phyloP scores from a whole-genome alignment of 441 rosid species.

The Erodium chrysanthum region DNA sequence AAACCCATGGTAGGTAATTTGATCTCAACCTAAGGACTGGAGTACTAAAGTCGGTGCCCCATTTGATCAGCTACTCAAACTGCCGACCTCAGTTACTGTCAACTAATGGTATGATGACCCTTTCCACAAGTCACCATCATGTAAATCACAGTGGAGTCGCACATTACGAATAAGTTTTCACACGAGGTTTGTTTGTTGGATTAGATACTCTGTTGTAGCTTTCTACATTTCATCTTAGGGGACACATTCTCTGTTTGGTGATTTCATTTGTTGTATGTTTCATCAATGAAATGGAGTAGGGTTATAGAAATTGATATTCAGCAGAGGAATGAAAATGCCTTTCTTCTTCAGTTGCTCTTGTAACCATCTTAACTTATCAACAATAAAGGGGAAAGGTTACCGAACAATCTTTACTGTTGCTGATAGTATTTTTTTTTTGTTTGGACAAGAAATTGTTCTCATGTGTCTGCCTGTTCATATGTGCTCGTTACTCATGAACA shows the following conservation, averaged over 20 bases:
- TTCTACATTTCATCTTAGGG: not conserved
- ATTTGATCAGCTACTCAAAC: not conserved
- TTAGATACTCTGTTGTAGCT: not conserved
- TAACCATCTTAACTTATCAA: not conserved
- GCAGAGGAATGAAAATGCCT: not conserved
- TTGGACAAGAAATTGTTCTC: not conserved
- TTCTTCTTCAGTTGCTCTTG: not conserved
- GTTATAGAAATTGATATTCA: not conserved
- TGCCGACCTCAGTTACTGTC: not conserved
- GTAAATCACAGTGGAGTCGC: not conserved
- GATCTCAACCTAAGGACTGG: no score
- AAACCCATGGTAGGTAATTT: no score
- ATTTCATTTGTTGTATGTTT: not conserved
- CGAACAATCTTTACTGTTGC: not conserved
- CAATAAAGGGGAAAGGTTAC: not conserved
- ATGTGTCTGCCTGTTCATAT: no score
- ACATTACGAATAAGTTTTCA: not conserved
- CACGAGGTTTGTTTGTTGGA: not conserved
- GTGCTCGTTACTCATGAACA: not conserved
- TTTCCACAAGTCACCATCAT: not conserved
- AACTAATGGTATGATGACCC: not conserved
- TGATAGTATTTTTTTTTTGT: no score
- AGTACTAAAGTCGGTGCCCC: constrained; percentile 3
- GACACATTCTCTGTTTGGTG: not conserved
- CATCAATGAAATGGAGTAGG: not conserved